Evolutionary conservation across 257 asterid genomes (phyloP), one percentile per base, ranked within the genome.

Genomic region (Solanum piurae): DNA sequence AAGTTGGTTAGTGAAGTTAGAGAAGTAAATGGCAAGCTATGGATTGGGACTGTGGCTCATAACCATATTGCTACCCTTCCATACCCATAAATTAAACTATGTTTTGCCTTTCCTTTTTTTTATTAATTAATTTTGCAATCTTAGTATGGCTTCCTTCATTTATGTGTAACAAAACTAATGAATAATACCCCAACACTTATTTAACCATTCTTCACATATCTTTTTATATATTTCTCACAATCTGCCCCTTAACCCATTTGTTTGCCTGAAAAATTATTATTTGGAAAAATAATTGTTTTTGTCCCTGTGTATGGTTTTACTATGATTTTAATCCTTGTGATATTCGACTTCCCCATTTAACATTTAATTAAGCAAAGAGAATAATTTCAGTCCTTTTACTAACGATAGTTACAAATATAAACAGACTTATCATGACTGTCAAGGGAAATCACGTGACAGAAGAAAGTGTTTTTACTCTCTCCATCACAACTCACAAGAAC

Each of bases 41-140:
- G 99, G 99, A 93, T 97, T 89, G 99, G 99, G 27, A 96, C 98
- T 36, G 99, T 96, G 91, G 98, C 95, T 88, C 98, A 96, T 89
- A 96, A 96, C 88, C 98, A 96, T 86, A 95, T 96, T 89, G 98
- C 98, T 33, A 95, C 97, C 20, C 86, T 96, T 58, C 88, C 92
- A 66, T 96, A 95, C 76, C 93, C 98, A 79, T 90, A 84, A 86
- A 9, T 90, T 79, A 85, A 9, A 73, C 82, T 34, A 36, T 21
- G 29, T 72, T 73, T 73, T 34, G 29, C 40, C 44, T 9, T 21
- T 21, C 29, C 23, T 31, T 37, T 36, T 20, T 20, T 72, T 73
- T 36, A 73, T 36, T 10, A 37, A 36, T 37, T 74, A 23, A 36
- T 37, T 74, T 74, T 36, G 83, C 31, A 74, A 21, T 74, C 49